Evolutionary conservation across 2,329 filamentous ascomycete species (phyloP), one percentile per base, ranked within the genome.

Genomic region (Blumeriella jaapii): DNA sequence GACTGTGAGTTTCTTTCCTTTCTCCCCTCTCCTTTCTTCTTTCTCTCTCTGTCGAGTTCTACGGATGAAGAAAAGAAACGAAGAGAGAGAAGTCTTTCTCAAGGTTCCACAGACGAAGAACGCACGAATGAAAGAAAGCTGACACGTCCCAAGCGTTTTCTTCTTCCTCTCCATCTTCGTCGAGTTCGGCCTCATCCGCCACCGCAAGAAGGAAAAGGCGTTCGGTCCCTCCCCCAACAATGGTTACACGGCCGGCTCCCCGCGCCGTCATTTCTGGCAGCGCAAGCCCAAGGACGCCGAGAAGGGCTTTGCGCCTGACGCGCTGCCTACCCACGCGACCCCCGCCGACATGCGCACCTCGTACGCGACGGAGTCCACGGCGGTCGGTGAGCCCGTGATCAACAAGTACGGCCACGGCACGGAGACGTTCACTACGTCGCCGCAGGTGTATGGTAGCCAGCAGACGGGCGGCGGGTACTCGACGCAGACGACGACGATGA

Each of bases 131-230:
- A n/a, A n/a, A n/a, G n/a, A n/a, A n/a, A n/a, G n/a, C n/a, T n/a
- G n/a, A n/a, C n/a, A n/a, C n/a, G n/a, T n/a, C n/a, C n/a, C n/a
- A n/a, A n/a, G n/a, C n/a, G 58, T 82, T 61, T 76, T 89, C 59
- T 91, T 89, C 67, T 54, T 84, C 50, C 53, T 83, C 52, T 83
- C 82, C 31, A 74, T 82, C 34, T 55, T 77, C 39, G 65, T 81
- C 44, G 82, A 89, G 52, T 45, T 84, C 32, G 64, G 69, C 31
- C 70, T 89, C 29, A 71, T 71, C 49, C 74, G 77, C 41, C 68
- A 82, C 58, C 79, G 82, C 64, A 74, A 76, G 61, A 78, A 76
- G 51, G 78, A 83, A 61, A 82, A 81, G 64, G 72, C 73, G 34
- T 82, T 71, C 55, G 78, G 79, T 10, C 78, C 76, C 22, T 64